Conservation (phyloP, 2,329 filamentous ascomycete genomes). For the Ophiostoma pallidulum region DNA sequence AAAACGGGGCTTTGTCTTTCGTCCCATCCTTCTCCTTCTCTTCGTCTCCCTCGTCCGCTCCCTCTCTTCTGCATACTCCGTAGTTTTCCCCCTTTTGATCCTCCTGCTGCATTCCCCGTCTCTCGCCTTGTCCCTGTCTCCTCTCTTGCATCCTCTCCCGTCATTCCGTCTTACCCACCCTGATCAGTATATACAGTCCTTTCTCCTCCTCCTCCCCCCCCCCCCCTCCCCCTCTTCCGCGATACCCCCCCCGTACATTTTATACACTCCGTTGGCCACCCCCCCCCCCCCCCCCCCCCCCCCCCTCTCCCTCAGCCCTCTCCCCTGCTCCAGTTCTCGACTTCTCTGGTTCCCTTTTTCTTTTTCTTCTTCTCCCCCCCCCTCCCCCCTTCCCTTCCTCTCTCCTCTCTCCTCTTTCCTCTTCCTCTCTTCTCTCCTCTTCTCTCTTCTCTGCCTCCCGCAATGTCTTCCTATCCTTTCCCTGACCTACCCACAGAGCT, state of each 20-base stretch:
- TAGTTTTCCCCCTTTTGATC: background rate
- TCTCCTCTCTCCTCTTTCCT: constrained; percentile 7
- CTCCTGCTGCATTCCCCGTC: background rate
- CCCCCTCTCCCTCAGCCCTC: background rate
- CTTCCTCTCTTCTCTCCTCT: background rate
- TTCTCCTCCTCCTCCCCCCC: background rate
- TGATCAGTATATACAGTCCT: constrained; percentile 7
- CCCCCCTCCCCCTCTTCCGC: background rate
- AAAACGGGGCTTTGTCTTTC: constrained; percentile 12
- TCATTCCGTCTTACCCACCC: background rate
- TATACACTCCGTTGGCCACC: too few relatives aligned
- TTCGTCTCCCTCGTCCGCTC: background rate
- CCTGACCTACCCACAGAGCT: constrained; percentile 21
- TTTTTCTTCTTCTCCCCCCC: constrained; percentile 1
- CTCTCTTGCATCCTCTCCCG: background rate
- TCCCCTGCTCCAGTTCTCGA: too few relatives aligned
- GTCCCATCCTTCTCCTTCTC: constrained; percentile 2
- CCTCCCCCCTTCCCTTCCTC: too few relatives aligned
- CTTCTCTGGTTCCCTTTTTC: background rate
- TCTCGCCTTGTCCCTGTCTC: background rate
- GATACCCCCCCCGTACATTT: background rate
- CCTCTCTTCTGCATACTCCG: background rate
- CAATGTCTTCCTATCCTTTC: constrained; percentile 25
- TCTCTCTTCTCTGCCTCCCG: constrained; percentile 12
- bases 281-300: background rate